Percentiles rank a stretch among this genome's conserved stretches.
These are phyloP conservation scores for Vicia sativa DNA, from an alignment of 306 rosid species.

Conservation along the genomic window DNA sequence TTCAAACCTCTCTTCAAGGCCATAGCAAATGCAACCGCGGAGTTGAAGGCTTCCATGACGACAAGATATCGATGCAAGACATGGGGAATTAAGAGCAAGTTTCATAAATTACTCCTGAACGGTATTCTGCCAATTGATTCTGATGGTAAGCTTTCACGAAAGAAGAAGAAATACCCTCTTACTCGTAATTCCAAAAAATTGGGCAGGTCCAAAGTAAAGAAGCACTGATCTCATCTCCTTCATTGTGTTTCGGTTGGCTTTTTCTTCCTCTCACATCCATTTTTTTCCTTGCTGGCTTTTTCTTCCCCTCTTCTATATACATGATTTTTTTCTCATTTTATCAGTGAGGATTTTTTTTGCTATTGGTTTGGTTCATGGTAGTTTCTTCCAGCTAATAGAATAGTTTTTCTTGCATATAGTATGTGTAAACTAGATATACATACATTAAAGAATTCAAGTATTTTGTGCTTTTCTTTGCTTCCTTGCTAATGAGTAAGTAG, in stretches of 20 bases:
- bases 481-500: background rate
- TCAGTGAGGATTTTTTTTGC: background rate
- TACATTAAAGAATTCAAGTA: background rate
- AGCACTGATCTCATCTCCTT: background rate
- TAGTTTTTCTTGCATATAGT: background rate
- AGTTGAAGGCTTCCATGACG: background rate
- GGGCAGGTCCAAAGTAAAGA: slow-evolving; percentile 7
- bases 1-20: slow-evolving; percentile 8
- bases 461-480: background rate
- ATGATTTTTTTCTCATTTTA: background rate
- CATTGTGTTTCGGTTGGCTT: background rate
- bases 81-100: slow-evolving; percentile 8
- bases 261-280: too few species aligned
- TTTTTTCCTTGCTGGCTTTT: background rate
- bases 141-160: slow-evolving; percentile 8
- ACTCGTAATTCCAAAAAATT: slow-evolving; percentile 1
- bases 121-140: slow-evolving; percentile 16
- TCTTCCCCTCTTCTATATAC: background rate
- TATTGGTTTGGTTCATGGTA: background rate
- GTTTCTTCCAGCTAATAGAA: background rate
- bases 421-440: background rate
- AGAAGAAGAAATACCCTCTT: slow-evolving; percentile 1
- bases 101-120: background rate
- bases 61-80: slow-evolving; percentile 10
- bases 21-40: background rate